Evolutionary conservation across 176 grass and related monocot genomes (phyloP).

Genomic region (Areca catechu): DNA sequence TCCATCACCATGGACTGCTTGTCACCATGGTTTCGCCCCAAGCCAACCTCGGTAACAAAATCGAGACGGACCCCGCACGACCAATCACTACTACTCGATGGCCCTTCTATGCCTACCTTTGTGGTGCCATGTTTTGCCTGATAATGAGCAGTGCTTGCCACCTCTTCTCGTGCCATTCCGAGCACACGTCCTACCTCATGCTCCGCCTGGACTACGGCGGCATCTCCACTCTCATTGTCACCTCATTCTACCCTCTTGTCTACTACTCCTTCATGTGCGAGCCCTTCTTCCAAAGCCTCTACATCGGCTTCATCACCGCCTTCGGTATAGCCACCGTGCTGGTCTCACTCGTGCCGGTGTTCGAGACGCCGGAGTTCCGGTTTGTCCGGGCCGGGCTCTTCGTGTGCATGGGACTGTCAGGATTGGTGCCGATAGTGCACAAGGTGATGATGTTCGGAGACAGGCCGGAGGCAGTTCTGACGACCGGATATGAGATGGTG

Average conservation of each 20-base stretch:
- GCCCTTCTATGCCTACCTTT: slow-evolving; percentile 74
- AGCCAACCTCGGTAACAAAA: background rate
- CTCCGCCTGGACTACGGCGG: slow-evolving; percentile 79
- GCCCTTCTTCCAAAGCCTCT: slow-evolving; percentile 36
- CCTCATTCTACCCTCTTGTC: slow-evolving; percentile 84
- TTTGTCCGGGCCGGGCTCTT: slow-evolving; percentile 45
- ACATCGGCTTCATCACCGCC: slow-evolving; percentile 56
- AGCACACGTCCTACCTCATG: slow-evolving; percentile 61
- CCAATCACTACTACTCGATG: slow-evolving; percentile 13
- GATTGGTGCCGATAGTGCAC: slow-evolving; percentile 65
- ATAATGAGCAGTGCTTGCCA: slow-evolving; percentile 80
- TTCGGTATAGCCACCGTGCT: slow-evolving; percentile 35
- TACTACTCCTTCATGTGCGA: slow-evolving; percentile 78
- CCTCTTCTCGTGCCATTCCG: slow-evolving; percentile 65
- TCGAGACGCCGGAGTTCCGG: slow-evolving; percentile 45
- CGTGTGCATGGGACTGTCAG: slow-evolving; percentile 51
- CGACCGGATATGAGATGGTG: slow-evolving; percentile 59
- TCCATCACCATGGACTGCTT: no score
- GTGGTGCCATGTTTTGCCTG: slow-evolving; percentile 75
- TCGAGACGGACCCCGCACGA: background rate
- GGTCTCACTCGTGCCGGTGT: slow-evolving; percentile 54
- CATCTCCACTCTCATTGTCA: slow-evolving; percentile 72
- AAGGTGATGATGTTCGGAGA: slow-evolving; percentile 50
- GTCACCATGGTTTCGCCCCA: no score
- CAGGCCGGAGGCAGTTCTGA: slow-evolving; percentile 47